Base-by-base conservation (phyloP, 805 yeast genomes). In the Metschnikowia henanensis region DNA sequence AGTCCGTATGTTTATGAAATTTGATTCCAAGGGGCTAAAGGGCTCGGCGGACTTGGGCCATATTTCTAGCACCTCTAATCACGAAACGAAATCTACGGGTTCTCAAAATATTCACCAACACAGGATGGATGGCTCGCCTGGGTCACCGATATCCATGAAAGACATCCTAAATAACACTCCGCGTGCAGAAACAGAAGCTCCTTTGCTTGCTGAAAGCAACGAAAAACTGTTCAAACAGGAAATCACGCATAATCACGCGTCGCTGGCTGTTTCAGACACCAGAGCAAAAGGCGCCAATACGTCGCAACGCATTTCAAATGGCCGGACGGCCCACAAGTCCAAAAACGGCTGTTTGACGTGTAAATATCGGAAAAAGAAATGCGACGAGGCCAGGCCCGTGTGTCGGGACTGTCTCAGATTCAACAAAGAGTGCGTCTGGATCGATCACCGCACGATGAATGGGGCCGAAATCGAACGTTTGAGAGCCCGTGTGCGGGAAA, bases 281-380 rank as follows among this genome's bases (percentile, higher is more conserved):
- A 17, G 12, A 10, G 21, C 18, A 5, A 25, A 23, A 9, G 21
- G 13, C 3, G 30, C n/a, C 4, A n/a, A 16, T 28, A 12, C 10
- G 29, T 18, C 29, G 9, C 18, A 25, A n/a, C 15, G 30, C 23
- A 20, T 22, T 4, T 29, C 44, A 3, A 17, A 12, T 2, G 48
- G 48, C n/a, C 28, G 48, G 18, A 28, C 37, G 5, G 25, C 23
- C 18, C 29, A 43, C 25, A 53, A 53, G 49, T 76, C 86, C 1
- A 75, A 67, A 51, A 69, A 68, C n/a, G 88, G 89, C 0, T 83
- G 90, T 58, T 61, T 83, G 30, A 83, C 87, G 0, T 83, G 90
- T 61, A 83, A 83, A 55, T 68, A 77, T 29, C 64, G 89, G 33
- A 83, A 82, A 69, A 80, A 79, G 55, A 68, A 79, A 50, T 79